A percentile compares a stretch with the other conserved stretches of the same genome.
Conservation (phyloP, 192 early-diverging fungal genomes). For the Coemansia sp. region DNA sequence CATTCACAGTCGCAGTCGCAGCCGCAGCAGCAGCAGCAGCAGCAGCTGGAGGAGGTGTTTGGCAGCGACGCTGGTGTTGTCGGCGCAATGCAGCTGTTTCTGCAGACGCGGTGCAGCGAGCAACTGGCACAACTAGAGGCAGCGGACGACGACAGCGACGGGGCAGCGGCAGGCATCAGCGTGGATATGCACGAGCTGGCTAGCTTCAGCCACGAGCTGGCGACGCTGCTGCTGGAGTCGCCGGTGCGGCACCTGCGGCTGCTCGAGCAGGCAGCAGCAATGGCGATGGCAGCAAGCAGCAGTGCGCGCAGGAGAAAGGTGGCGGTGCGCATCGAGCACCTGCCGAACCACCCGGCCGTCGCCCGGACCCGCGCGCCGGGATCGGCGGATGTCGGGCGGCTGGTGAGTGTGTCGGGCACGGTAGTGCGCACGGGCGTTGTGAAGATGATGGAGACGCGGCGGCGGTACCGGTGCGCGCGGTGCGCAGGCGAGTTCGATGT, state of each 20-base stretch:
- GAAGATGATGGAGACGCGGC: conserved; percentile 62
- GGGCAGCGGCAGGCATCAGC: background rate
- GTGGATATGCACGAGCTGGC: conserved; percentile 31
- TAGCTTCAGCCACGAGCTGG: conserved; percentile 43
- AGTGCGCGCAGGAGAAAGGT: conserved; percentile 71
- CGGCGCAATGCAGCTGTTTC: conserved; percentile 28
- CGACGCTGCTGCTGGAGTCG: conserved; percentile 58
- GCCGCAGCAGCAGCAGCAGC: background rate
- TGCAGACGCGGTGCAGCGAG: conserved; percentile 9
- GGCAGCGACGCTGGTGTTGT: background rate
- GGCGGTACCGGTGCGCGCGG: conserved; percentile 88
- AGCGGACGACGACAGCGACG: conserved; percentile 8
- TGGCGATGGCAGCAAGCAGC: conserved; percentile 74
- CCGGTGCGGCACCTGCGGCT: conserved; percentile 82
- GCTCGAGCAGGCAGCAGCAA: conserved; percentile 80
- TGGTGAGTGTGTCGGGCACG: conserved; percentile 13
- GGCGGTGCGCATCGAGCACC: conserved; percentile 17
- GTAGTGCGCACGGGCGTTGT: conserved; percentile 29
- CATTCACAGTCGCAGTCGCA: background rate
- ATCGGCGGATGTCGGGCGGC: conserved; percentile 59
- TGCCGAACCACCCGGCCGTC: conserved; percentile 69
- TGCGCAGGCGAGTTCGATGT: conserved; percentile 78
- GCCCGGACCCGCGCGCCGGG: conserved; percentile 63
- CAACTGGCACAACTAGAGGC: conserved; percentile 5
- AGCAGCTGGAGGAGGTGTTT: conserved; percentile 2